A percentile compares a stretch with the other conserved stretches of the same genome.
These are phyloP conservation scores for Fusarium goolgardi DNA, from an alignment of 2,329 filamentous ascomycete species.

Conservation along the genomic window DNA sequence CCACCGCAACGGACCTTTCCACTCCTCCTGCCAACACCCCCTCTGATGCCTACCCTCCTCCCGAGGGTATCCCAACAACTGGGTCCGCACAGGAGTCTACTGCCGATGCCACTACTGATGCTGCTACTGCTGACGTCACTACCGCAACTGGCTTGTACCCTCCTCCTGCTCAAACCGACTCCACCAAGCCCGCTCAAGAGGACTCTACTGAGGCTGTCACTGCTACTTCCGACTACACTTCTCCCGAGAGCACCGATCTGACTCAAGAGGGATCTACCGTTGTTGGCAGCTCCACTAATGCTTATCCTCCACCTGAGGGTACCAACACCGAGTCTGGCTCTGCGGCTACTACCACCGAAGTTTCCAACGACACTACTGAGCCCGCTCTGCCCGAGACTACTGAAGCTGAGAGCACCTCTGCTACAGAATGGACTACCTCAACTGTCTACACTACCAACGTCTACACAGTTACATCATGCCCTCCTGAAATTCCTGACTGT, in stretches of 20 bases:
- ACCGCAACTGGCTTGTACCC: conserved; percentile 23
- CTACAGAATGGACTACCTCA: conserved; percentile 32
- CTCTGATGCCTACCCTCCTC: conserved; percentile 11
- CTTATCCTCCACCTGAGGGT: conserved; percentile 21
- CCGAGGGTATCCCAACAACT: neutral
- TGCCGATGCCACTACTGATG: conserved; percentile 2
- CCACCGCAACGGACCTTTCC: neutral
- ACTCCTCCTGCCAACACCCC: neutral
- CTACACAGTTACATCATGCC: conserved; percentile 39
- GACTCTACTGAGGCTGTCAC: conserved; percentile 26
- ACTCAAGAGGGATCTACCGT: conserved; percentile 26
- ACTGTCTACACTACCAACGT: conserved; percentile 43
- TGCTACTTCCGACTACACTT: conserved; percentile 16
- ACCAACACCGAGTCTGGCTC: conserved; percentile 2
- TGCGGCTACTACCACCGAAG: conserved; percentile 13
- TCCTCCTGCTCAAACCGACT: conserved; percentile 19
- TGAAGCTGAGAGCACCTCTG: conserved; percentile 1
- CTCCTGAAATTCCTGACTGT: conserved; percentile 39
- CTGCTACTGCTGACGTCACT: conserved; percentile 1
- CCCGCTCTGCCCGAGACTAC: conserved; percentile 4
- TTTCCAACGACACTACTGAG: conserved; percentile 17
- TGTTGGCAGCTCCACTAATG: conserved; percentile 13
- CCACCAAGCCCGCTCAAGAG: conserved; percentile 18
- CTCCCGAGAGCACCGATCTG: conserved; percentile 20
- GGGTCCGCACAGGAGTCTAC: conserved; percentile 1